Percentiles rank a stretch among this genome's conserved stretches.
Evolutionary conservation across 257 asterid genomes (phyloP).

Genomic region (Plantago major): DNA sequence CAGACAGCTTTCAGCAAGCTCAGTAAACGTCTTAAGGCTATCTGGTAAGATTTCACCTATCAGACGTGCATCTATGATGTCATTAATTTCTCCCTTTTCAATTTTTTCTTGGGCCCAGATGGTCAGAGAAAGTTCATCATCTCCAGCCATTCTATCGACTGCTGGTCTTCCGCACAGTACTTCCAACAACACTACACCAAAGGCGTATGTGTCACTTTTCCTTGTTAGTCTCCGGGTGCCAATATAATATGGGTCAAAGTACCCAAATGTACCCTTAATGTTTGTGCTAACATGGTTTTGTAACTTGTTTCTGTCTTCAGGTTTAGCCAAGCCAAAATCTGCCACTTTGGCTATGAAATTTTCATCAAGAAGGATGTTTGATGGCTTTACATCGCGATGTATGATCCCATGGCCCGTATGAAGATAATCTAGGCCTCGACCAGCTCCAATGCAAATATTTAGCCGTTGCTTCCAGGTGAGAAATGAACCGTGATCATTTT

Average conservation of each 20-base stretch:
- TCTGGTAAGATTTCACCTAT: conserved; percentile 30
- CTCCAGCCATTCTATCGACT: conserved; percentile 28
- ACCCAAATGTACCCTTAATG: conserved; percentile 54
- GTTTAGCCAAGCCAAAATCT: conserved; percentile 64
- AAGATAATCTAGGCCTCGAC: conserved; percentile 46
- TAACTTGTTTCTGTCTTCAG: conserved; percentile 29
- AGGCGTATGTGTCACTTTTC: conserved; percentile 52
- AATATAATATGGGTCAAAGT: conserved; percentile 49
- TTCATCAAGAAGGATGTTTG: conserved; percentile 55
- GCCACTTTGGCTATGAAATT: conserved; percentile 49
- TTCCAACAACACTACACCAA: conserved; percentile 53
- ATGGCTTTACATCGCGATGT: conserved; percentile 53
- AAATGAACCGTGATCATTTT: conserved; percentile 2
- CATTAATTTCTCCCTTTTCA: conserved; percentile 31
- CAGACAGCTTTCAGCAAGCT: conserved; percentile 38
- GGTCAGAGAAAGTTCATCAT: conserved; percentile 30
- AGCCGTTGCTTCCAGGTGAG: conserved; percentile 42
- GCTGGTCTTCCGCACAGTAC: conserved; percentile 47
- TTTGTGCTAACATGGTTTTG: conserved; percentile 40
- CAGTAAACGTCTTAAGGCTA: conserved; percentile 34
- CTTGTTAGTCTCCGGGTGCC: conserved; percentile 36
- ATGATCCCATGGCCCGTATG: conserved; percentile 42
- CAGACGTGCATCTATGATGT: conserved; percentile 33
- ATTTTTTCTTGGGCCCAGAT: conserved; percentile 41
- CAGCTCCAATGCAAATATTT: conserved; percentile 47